Evolutionary conservation across 2,329 filamentous ascomycete species (phyloP), one percentile per base, ranked within the genome.

Genomic region (Sarocladium strictum): DNA sequence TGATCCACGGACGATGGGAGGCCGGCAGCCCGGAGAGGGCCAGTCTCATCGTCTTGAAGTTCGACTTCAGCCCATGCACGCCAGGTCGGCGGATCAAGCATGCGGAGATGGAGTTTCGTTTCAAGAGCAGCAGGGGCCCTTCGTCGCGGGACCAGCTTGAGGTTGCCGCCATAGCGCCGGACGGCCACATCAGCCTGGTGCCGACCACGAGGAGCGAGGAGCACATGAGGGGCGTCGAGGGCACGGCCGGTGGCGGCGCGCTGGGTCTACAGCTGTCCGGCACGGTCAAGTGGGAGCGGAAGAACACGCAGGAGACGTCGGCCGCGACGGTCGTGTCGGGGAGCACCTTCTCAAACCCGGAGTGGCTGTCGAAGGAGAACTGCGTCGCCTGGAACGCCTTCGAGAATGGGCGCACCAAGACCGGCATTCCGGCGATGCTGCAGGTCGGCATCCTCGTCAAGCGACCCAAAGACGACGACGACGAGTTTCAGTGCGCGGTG

Each of bases 231-330:
- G 49, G 49, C 3, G 32, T 37, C 4, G 27, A 35, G 5, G 49
- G 49, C 7, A 52, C 49, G 12, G 27, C 19, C 14, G 49, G 49
- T 3, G 49, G 49, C 14, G 49, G 49, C 17, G 49, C 29, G 9
- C 32, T 52, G 19, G 49, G 49, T 33, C 27, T 52, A 11, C n/a
- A 35, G 15, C 19, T 52, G 4, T 33, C 27, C 3, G 14, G 21
- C 10, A 52, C 49, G n/a, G n/a, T 52, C 12, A 52, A 52, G 21
- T 52, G 49, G 49, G 49, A 52, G 17, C 27, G n/a, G 27, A 52
- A 23, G 27, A 38, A 37, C 27, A 24, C 27, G 4, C 11, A 52
- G 17, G 49, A 52, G 19, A 23, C 29, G 15, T 23, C 27, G 7
- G 49, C 21, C 3, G 29, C 29, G 12, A 29, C 49, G 3, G 21